These are phyloP conservation scores for Pythium aristosporum DNA, from an alignment of 352 stramenopile genomes.

Conservation along the genomic window DNA sequence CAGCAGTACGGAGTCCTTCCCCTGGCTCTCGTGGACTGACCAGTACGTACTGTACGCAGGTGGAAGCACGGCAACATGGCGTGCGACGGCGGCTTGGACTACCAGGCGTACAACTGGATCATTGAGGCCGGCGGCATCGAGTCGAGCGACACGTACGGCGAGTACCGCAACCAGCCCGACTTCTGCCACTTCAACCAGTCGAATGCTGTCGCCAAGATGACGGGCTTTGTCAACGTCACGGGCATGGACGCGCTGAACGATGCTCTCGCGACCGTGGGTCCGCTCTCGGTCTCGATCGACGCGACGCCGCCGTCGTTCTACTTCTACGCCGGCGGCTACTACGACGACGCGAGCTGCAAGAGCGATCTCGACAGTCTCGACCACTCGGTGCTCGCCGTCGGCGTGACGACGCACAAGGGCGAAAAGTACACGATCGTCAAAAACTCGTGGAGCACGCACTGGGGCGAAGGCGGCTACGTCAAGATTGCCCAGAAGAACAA, in stretches of 20 bases:
- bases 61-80: conserved; percentile 91
- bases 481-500: conserved; percentile 93
- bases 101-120: conserved; percentile 90
- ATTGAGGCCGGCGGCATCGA: conserved; percentile 77
- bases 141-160: conserved; percentile 80
- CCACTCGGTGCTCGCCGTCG: conserved; percentile 91
- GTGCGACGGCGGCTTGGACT: conserved; percentile 88
- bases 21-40: not conserved
- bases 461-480: conserved; percentile 93
- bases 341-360: conserved; percentile 88
- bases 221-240: conserved; percentile 82
- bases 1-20: not conserved
- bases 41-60: conserved; percentile 23
- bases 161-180: conserved; percentile 85
- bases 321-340: conserved; percentile 88
- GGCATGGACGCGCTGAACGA: conserved; percentile 76
- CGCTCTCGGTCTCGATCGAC: conserved; percentile 89
- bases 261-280: conserved; percentile 73
- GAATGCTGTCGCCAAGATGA: conserved; percentile 71
- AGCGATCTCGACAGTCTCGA: conserved; percentile 90
- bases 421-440: conserved; percentile 95
- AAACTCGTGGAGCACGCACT: conserved; percentile 94
- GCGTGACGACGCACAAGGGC: conserved; percentile 83
- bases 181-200: conserved; percentile 88
- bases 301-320: conserved; percentile 84